Evolutionary conservation across 306 rosid species (phyloP).

Genomic region (Prunus persica): DNA sequence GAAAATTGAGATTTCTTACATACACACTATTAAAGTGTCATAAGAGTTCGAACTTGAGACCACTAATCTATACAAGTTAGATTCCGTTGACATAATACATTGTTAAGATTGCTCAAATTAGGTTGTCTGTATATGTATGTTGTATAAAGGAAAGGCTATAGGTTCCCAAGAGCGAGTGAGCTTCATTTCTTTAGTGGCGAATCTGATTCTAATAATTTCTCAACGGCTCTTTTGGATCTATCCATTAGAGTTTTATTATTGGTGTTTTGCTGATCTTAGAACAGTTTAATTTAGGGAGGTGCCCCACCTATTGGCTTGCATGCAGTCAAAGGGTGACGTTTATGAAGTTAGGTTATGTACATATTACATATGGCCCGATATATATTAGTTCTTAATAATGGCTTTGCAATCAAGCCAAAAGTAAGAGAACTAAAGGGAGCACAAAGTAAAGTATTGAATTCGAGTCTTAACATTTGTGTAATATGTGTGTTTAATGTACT

Average conservation of each 20-base stretch:
- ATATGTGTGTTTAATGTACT: fast-evolving
- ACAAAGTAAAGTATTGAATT: fast-evolving
- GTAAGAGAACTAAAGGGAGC: no score
- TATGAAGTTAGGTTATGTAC: neutral
- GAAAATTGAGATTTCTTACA: no score
- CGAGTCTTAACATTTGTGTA: no score
- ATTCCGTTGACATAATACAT: no score
- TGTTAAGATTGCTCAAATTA: neutral
- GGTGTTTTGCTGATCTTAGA: neutral
- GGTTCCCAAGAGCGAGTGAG: neutral
- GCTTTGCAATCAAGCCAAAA: no score
- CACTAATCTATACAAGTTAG: no score
- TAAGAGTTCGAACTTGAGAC: fast-evolving
- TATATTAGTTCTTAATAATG: no score
- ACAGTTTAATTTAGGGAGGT: neutral
- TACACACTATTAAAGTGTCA: no score
- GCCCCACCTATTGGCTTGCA: neutral
- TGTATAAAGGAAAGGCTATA: no score
- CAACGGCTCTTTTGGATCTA: conserved; percentile 1
- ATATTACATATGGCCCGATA: no score
- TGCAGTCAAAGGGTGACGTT: neutral
- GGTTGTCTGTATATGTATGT: neutral
- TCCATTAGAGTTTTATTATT: neutral
- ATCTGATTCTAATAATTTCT: neutral
- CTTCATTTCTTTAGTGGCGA: neutral